These are phyloP conservation scores for Solanum pinnatisectum DNA, from an alignment of 257 asterid genomes.

Conservation along the genomic window DNA sequence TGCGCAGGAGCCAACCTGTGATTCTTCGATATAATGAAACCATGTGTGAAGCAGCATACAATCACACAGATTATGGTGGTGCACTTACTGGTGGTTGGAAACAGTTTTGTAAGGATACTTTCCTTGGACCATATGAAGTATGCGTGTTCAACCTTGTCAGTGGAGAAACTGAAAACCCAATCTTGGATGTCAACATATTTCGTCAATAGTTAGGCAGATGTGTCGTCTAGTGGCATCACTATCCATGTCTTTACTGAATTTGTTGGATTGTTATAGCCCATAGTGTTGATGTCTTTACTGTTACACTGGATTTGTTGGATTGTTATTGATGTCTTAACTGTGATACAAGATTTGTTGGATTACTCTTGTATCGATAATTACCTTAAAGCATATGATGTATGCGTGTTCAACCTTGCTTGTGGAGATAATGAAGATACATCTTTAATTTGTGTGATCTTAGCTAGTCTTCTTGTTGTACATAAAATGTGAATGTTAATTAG, in stretches of 20 bases:
- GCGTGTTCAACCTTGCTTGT: no score
- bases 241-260: no score
- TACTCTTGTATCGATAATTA: no score
- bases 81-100: conserved; percentile 30
- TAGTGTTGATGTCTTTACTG: no score
- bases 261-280: no score
- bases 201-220: no score
- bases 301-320: no score
- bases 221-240: no score
- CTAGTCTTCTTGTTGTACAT: neutral
- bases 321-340: no score
- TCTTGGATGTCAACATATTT: neutral
- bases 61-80: conserved; percentile 1
- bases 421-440: no score
- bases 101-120: conserved; percentile 15
- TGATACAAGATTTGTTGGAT: no score
- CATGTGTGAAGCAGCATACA: conserved; percentile 7
- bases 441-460: neutral
- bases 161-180: neutral
- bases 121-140: conserved; percentile 19
- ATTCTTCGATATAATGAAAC: conserved; percentile 8
- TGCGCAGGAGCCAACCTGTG: neutral
- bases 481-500: neutral
- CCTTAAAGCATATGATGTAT: no score
- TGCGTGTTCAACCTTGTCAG: conserved; percentile 9